Conservation (phyloP, 352 stramenopile genomes). For the Pythium plurisporium region DNA sequence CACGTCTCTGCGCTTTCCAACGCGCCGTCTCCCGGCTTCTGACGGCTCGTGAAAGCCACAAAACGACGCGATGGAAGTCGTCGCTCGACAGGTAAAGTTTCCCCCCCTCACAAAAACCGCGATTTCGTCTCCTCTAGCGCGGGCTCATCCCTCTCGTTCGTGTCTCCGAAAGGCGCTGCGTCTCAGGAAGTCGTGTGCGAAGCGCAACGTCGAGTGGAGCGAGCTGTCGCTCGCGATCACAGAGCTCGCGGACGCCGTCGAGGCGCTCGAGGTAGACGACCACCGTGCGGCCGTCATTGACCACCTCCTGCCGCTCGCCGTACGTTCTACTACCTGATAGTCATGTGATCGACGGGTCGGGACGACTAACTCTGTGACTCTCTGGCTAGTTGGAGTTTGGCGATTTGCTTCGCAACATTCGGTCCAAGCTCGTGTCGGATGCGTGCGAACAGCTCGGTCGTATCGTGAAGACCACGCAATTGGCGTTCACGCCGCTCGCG, state of each 20-base stretch:
- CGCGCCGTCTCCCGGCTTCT: background rate
- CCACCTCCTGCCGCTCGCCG: slow-evolving; percentile 43
- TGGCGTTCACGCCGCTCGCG: slow-evolving; percentile 49
- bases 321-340: slow-evolving; percentile 19
- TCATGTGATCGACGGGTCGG: background rate
- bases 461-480: slow-evolving; percentile 40
- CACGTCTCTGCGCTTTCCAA: slow-evolving; percentile 8
- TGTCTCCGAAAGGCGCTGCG: slow-evolving; percentile 4
- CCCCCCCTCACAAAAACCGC: too few species aligned
- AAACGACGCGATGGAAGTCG: slow-evolving; percentile 14
- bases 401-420: slow-evolving; percentile 35
- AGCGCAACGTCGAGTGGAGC: slow-evolving; percentile 37
- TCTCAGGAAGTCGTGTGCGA: slow-evolving; percentile 7
- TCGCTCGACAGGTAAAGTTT: slow-evolving; percentile 16
- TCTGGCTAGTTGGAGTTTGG: slow-evolving; percentile 46
- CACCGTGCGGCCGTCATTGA: slow-evolving; percentile 26
- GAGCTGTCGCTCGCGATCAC: slow-evolving; percentile 33
- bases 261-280: slow-evolving; percentile 25
- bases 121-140: background rate
- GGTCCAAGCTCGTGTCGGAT: slow-evolving; percentile 51
- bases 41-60: background rate
- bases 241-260: slow-evolving; percentile 43
- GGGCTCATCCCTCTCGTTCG: background rate
- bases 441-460: slow-evolving; percentile 41
- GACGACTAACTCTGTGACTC: background rate